Percentiles rank a stretch among this genome's conserved stretches.
Evolutionary conservation across 495 filamentous ascomycete species (phyloP).

Genomic region (Xylona heveae): DNA sequence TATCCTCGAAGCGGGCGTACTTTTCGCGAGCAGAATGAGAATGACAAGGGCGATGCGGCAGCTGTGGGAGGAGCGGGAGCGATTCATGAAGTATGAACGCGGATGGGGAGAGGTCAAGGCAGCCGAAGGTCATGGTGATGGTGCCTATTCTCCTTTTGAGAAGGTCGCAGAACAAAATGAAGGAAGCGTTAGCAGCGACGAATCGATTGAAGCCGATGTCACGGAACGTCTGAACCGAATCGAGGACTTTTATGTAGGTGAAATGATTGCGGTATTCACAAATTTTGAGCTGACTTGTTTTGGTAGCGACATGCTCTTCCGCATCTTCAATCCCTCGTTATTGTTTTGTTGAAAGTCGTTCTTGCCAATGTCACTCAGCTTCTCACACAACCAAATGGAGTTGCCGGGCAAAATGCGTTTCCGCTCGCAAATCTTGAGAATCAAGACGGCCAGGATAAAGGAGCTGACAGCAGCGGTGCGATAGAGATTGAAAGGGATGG

Average conservation of each 20-base stretch:
- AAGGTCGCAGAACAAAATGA: too few species aligned
- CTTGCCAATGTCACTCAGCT: conserved; percentile 56
- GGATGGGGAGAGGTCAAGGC: conserved; percentile 46
- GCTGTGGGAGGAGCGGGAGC: conserved; percentile 82
- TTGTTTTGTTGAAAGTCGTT: conserved; percentile 75
- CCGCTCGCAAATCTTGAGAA: neutral
- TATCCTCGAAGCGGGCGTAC: conserved; percentile 83
- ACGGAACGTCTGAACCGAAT: conserved; percentile 51
- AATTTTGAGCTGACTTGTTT: conserved; percentile 9
- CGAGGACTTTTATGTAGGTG: conserved; percentile 67
- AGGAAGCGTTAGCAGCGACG: conserved; percentile 22
- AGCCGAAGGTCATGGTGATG: conserved; percentile 11
- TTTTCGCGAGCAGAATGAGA: conserved; percentile 74
- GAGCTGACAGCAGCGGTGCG: too few species aligned
- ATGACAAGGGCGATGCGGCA: conserved; percentile 83
- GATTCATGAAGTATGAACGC: conserved; percentile 74
- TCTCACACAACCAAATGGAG: conserved; percentile 17
- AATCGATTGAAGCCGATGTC: conserved; percentile 32
- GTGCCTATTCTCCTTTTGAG: too few species aligned
- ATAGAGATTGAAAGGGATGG: neutral
- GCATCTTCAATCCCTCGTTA: conserved; percentile 80
- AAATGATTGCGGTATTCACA: neutral
- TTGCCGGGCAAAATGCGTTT: neutral
- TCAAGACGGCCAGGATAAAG: conserved; percentile 11
- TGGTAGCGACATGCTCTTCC: conserved; percentile 49